These are phyloP conservation scores for Parachlorella kessleri DNA, from an alignment of 139 green algal species.

Conservation along the genomic window DNA sequence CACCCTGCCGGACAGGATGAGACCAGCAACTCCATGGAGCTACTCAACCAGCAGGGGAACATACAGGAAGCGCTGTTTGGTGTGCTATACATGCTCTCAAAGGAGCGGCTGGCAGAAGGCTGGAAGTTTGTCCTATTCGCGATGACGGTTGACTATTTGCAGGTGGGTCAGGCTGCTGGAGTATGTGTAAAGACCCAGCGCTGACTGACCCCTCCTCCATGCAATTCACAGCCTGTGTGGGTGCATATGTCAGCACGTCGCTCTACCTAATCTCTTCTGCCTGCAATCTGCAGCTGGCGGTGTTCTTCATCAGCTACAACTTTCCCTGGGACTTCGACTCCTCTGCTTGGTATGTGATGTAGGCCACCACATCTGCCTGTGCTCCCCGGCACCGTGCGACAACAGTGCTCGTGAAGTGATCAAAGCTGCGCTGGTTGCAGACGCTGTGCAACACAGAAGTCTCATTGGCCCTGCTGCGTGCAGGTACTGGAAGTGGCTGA, in stretches of 20 bases:
- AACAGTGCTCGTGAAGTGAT: too few species aligned
- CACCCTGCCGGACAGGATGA: too few species aligned
- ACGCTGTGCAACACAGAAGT: too few species aligned
- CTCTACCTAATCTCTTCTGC: neutral
- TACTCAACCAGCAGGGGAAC: too few species aligned
- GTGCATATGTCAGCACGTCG: neutral
- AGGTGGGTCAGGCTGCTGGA: neutral
- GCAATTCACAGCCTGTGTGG: neutral
- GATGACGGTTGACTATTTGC: conserved; percentile 6
- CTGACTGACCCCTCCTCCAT: too few species aligned
- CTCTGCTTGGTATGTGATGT: neutral
- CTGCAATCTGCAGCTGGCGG: neutral
- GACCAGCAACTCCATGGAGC: too few species aligned
- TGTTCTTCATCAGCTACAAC: conserved; percentile 17
- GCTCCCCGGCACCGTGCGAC: too few species aligned
- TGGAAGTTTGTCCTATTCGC: neutral
- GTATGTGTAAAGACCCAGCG: too few species aligned
- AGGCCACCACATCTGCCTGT: too few species aligned
- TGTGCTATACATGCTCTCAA: conserved; percentile 23
- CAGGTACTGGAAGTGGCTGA: conserved; percentile 27
- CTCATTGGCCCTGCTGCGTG: too few species aligned
- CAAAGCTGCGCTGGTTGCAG: too few species aligned
- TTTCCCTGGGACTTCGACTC: conserved; percentile 6
- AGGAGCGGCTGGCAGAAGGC: conserved; percentile 15
- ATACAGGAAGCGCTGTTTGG: conserved; percentile 19